phyloP scores from a whole-genome alignment of 1,284 basidiomycete genomes.

The Cryptococcus sp. region DNA sequence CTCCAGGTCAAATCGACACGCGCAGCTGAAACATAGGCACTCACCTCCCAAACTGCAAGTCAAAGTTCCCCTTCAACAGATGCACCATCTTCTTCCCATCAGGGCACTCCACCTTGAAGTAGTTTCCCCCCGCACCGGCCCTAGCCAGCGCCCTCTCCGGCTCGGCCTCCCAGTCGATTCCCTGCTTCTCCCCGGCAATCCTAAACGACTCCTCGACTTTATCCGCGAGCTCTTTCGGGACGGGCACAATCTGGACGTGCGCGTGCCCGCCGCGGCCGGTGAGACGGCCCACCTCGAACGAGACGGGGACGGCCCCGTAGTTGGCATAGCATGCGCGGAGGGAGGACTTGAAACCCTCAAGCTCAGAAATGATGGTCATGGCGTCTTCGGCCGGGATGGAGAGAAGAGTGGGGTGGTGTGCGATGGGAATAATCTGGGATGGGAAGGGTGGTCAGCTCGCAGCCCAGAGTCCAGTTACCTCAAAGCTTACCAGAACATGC shows the following conservation, averaged over 20 bases:
- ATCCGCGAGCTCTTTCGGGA: slow-evolving; percentile 62
- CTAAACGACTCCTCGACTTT: slow-evolving; percentile 68
- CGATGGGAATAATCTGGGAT: slow-evolving; percentile 68
- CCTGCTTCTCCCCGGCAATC: slow-evolving; percentile 61
- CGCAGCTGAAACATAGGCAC: slow-evolving; percentile 25
- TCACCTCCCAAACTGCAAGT: slow-evolving; percentile 87
- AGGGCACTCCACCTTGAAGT: slow-evolving; percentile 86
- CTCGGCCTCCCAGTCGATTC: slow-evolving; percentile 64
- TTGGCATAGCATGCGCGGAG: slow-evolving; percentile 68
- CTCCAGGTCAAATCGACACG: not conserved
- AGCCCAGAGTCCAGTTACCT: not conserved
- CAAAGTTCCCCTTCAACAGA: slow-evolving; percentile 76
- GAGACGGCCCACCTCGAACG: slow-evolving; percentile 83
- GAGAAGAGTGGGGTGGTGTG: slow-evolving; percentile 61
- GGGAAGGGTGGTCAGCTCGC: not conserved
- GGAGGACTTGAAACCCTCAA: slow-evolving; percentile 74
- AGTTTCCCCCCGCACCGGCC: slow-evolving; percentile 58
- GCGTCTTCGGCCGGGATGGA: slow-evolving; percentile 73
- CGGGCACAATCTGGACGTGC: slow-evolving; percentile 80
- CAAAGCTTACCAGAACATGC: slow-evolving; percentile 63
- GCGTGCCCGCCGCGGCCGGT: slow-evolving; percentile 87
- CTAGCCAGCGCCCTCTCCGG: slow-evolving; percentile 61
- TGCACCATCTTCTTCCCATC: slow-evolving; percentile 81
- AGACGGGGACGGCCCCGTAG: slow-evolving; percentile 64
- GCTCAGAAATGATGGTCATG: slow-evolving; percentile 71